Conservation (phyloP, 495 filamentous ascomycete genomes). For the Aspergillus olivimuriae region DNA sequence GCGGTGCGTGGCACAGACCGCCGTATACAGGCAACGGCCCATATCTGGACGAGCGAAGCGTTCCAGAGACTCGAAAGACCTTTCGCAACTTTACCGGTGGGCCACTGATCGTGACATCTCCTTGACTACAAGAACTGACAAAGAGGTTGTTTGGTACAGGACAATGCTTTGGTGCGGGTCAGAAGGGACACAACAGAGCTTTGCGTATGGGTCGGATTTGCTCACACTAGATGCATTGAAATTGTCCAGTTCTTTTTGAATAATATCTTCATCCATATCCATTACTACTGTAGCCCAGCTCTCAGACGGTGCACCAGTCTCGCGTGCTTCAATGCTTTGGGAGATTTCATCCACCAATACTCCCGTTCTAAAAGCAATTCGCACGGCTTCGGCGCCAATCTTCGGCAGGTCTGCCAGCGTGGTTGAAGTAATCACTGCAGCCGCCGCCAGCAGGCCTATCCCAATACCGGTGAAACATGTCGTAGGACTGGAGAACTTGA, state of each 20-base stretch:
- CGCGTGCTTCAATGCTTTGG: conserved; percentile 10
- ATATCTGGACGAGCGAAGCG: conserved; percentile 17
- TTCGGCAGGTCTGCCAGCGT: conserved; percentile 19
- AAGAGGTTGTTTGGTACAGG: conserved; percentile 23
- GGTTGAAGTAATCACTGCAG: conserved; percentile 24
- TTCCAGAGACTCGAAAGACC: conserved; percentile 17
- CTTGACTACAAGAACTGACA: conserved; percentile 22
- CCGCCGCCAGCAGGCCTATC: conserved; percentile 26
- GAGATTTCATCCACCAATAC: conserved; percentile 25
- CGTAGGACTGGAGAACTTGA: neutral
- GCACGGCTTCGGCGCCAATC: conserved; percentile 20
- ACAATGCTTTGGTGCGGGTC: neutral
- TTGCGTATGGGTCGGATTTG: too few relatives aligned
- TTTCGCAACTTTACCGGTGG: conserved; percentile 32
- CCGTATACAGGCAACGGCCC: conserved; percentile 23
- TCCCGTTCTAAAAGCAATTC: conserved; percentile 30
- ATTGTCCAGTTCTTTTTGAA: conserved; percentile 26
- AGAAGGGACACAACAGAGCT: too few relatives aligned
- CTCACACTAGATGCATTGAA: conserved; percentile 14
- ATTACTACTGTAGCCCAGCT: conserved; percentile 34
- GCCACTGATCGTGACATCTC: conserved; percentile 29
- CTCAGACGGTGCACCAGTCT: conserved; percentile 5
- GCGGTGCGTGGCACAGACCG: conserved; percentile 35
- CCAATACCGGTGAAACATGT: conserved; percentile 21
- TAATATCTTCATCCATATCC: conserved; percentile 16